These are phyloP conservation scores for Saturnispora ahearnii DNA, from an alignment of 805 yeast species.

Conservation along the genomic window DNA sequence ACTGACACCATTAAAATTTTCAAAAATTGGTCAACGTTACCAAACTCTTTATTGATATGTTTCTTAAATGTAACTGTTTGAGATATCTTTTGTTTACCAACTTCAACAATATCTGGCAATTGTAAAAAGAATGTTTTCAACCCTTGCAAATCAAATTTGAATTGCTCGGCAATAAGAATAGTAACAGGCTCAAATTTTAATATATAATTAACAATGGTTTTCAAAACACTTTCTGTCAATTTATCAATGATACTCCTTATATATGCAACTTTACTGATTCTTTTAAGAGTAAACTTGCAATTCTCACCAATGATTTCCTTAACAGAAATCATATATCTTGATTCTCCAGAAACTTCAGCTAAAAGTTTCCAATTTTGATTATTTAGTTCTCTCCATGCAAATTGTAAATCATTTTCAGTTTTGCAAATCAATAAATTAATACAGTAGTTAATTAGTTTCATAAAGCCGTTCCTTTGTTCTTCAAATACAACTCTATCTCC, in stretches of 20 bases:
- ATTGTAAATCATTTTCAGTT: constrained; percentile 50
- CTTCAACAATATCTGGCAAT: constrained; percentile 39
- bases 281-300: constrained; percentile 41
- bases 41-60: constrained; percentile 19
- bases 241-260: constrained; percentile 68
- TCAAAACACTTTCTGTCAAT: constrained; percentile 54
- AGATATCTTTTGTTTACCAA: constrained; percentile 23
- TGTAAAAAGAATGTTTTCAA: constrained; percentile 46
- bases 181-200: constrained; percentile 58
- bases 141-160: constrained; percentile 60
- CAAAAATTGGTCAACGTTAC: constrained; percentile 48
- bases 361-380: constrained; percentile 65
- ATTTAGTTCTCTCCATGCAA: constrained; percentile 76
- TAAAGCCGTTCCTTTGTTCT: constrained; percentile 44
- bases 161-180: constrained; percentile 69
- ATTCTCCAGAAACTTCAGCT: constrained; percentile 60
- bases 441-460: constrained; percentile 48
- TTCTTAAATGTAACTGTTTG: constrained; percentile 20
- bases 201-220: constrained; percentile 48
- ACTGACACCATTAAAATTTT: constrained; percentile 56
- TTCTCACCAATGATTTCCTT: constrained; percentile 38
- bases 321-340: constrained; percentile 58
- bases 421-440: constrained; percentile 48
- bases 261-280: constrained; percentile 61
- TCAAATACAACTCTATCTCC: constrained; percentile 44